Evolutionary conservation across 2,329 filamentous ascomycete genomes (phyloP).

Genomic region (Fusarium sp.): DNA sequence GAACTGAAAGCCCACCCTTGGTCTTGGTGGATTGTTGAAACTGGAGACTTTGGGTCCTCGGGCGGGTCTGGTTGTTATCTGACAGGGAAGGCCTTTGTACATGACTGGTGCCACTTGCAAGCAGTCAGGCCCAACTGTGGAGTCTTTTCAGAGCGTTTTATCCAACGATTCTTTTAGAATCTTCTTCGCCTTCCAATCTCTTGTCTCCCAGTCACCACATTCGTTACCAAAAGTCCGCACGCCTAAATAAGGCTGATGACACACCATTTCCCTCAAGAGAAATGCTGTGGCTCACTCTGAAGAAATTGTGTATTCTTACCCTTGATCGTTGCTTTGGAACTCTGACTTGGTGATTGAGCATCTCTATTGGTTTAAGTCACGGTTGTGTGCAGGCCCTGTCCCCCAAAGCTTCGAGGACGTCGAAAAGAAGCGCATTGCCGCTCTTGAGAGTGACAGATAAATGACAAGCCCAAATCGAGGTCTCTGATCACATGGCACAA

Average conservation of each 20-base stretch:
- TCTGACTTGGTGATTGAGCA: neutral
- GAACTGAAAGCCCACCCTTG: constrained; percentile 36
- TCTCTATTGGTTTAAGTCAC: neutral
- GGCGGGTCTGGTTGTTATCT: constrained; percentile 37
- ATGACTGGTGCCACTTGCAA: constrained; percentile 45
- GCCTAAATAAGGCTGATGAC: constrained; percentile 26
- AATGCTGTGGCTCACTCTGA: constrained; percentile 9
- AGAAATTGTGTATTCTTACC: neutral
- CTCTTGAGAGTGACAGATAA: constrained; percentile 24
- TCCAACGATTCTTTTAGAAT: constrained; percentile 43
- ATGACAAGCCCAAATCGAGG: constrained; percentile 21
- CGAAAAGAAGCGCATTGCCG: constrained; percentile 34
- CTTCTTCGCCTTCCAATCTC: constrained; percentile 31
- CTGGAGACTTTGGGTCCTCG: constrained; percentile 19
- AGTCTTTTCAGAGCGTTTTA: constrained; percentile 40
- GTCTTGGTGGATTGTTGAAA: constrained; percentile 37
- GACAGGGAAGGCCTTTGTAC: constrained; percentile 44
- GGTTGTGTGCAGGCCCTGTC: constrained; percentile 8
- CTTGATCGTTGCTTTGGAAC: neutral
- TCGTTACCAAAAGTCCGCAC: constrained; percentile 28
- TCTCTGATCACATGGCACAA: constrained; percentile 30
- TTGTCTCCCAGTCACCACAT: constrained; percentile 37
- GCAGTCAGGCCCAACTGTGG: constrained; percentile 56
- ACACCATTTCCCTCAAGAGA: constrained; percentile 21
- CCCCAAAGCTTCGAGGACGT: constrained; percentile 25